These are phyloP conservation scores for Naematelia aurantialba DNA, from an alignment of 768 basidiomycete species.

Conservation along the genomic window DNA sequence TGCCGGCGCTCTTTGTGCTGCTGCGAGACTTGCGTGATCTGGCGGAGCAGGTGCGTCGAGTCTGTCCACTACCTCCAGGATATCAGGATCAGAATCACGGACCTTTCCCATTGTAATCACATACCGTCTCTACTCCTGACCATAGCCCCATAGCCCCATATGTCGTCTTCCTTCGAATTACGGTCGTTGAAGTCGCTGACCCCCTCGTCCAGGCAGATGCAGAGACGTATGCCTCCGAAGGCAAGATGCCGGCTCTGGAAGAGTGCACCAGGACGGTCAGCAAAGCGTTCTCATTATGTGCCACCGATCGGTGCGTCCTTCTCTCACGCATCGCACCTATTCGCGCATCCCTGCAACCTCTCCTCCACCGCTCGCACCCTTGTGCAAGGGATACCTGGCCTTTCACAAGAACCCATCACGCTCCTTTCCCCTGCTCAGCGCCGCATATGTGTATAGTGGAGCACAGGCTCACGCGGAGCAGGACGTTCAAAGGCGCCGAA, in stretches of 20 bases:
- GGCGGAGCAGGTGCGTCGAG: constrained; percentile 76
- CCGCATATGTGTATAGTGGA: not conserved
- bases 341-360: not conserved
- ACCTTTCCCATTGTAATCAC: no score
- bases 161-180: no score
- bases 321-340: not conserved
- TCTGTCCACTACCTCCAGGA: no score
- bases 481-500: constrained; percentile 51
- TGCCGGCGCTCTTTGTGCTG: constrained; percentile 76
- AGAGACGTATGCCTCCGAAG: constrained; percentile 54
- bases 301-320: constrained; percentile 67
- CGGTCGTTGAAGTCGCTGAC: no score
- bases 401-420: no score
- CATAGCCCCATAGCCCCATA: no score
- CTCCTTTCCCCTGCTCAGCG: no score
- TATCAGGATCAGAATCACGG: no score
- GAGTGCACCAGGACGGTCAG: constrained; percentile 80
- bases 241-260: constrained; percentile 65
- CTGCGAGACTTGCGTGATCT: constrained; percentile 77
- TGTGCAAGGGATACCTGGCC: no score
- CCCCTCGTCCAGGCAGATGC: constrained; percentile 52
- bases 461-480: constrained; percentile 28
- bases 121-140: no score
- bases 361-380: not conserved
- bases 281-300: constrained; percentile 83